Percentiles rank a stretch among this genome's conserved stretches.
These are phyloP conservation scores for Trichoderma sp. DNA, from an alignment of 2,329 filamentous ascomycete genomes.

Conservation along the genomic window DNA sequence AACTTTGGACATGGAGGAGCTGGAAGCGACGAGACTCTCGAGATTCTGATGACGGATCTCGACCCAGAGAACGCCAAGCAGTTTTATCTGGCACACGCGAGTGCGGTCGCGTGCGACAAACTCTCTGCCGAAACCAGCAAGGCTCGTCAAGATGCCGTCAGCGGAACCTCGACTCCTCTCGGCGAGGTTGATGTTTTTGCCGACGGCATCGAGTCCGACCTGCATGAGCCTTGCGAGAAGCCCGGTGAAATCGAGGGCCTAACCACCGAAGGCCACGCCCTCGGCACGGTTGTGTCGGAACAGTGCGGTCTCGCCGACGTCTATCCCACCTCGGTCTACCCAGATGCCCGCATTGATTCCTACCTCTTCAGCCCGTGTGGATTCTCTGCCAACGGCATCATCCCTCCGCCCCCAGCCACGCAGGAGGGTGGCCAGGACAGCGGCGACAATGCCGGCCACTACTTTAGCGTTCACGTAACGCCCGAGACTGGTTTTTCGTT, in stretches of 20 bases:
- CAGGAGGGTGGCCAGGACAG: constrained; percentile 33
- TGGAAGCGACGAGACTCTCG: constrained; percentile 72
- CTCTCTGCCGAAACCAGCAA: constrained; percentile 65
- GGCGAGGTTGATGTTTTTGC: constrained; percentile 81
- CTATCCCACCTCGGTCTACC: constrained; percentile 82
- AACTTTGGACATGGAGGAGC: constrained; percentile 40
- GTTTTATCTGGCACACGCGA: constrained; percentile 70
- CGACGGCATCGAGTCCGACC: constrained; percentile 54
- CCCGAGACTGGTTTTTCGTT: constrained; percentile 97
- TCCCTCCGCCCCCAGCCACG: constrained; percentile 65
- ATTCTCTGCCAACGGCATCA: constrained; percentile 94
- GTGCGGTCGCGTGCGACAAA: constrained; percentile 81
- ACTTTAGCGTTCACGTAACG: constrained; percentile 98
- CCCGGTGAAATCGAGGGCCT: constrained; percentile 65
- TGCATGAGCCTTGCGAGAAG: constrained; percentile 49
- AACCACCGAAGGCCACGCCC: constrained; percentile 87
- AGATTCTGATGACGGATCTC: constrained; percentile 70
- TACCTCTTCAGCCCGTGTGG: constrained; percentile 97
- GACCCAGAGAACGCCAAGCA: constrained; percentile 67
- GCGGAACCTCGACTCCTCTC: constrained; percentile 49
- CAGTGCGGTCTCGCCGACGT: constrained; percentile 83
- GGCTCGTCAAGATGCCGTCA: constrained; percentile 59
- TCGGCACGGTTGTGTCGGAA: constrained; percentile 90
- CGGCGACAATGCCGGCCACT: constrained; percentile 62
- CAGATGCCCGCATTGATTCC: constrained; percentile 88